These are phyloP conservation scores for Solanum medicagineum DNA, from an alignment of 257 asterid species.

Conservation along the genomic window DNA sequence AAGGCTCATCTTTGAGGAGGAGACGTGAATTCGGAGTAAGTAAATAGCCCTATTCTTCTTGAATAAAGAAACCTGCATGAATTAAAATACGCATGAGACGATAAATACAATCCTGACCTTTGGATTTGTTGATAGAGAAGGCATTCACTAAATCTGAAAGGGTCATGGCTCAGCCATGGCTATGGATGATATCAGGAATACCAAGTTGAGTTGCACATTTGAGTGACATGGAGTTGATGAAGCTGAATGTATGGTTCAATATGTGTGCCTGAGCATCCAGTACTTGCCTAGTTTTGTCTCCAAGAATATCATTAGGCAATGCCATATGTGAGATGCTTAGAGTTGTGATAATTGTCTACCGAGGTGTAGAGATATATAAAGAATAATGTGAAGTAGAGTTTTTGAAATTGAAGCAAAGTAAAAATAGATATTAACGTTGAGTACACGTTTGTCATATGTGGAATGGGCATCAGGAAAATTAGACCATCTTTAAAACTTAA, in stretches of 20 bases:
- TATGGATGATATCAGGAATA: slow-evolving; percentile 10
- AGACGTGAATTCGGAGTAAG: not conserved
- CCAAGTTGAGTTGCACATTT: slow-evolving; percentile 6
- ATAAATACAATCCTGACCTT: not conserved
- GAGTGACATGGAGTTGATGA: slow-evolving; percentile 7
- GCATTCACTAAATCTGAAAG: not conserved
- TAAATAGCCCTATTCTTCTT: not conserved
- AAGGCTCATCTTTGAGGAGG: not conserved
- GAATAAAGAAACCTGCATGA: not conserved
- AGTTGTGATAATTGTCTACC: not conserved
- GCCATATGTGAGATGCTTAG: not conserved
- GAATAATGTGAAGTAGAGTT: no score
- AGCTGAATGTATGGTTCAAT: slow-evolving; percentile 6
- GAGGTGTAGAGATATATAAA: no score
- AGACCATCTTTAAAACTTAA: no score
- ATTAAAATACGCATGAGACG: slow-evolving; percentile 6
- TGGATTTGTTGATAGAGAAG: not conserved
- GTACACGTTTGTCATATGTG: no score
- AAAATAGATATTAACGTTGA: no score
- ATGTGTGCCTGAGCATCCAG: slow-evolving; percentile 9
- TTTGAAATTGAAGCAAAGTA: no score
- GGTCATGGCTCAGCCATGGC: not conserved
- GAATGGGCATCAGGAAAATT: no score
- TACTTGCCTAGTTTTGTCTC: not conserved
- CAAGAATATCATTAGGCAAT: not conserved